Conservation (phyloP, 75 land plant genomes). For the Gnetum montanum region DNA sequence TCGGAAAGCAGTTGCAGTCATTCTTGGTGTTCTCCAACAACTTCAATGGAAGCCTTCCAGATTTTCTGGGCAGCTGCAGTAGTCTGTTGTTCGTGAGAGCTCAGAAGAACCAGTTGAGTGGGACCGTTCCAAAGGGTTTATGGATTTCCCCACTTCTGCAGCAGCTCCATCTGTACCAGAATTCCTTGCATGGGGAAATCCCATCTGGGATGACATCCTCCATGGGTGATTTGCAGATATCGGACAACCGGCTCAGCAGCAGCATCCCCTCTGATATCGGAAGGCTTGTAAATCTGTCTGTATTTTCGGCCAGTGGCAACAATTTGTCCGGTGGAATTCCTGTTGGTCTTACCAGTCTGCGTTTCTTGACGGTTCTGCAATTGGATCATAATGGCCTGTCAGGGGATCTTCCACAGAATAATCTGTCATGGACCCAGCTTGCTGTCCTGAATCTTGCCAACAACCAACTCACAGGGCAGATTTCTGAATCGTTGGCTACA, state of each 20-base stretch:
- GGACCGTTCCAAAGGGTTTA: conserved; percentile 20
- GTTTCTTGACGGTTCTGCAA: conserved; percentile 8
- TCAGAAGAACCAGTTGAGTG: conserved; percentile 19
- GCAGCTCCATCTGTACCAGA: conserved; percentile 17
- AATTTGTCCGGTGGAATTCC: conserved; percentile 34
- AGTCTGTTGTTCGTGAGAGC: conserved; percentile 12
- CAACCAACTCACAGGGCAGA: conserved; percentile 35
- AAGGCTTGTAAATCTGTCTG: conserved; percentile 8
- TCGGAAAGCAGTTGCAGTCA: conserved; percentile 2
- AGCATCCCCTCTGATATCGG: conserved; percentile 12
- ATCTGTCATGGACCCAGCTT: conserved; percentile 8
- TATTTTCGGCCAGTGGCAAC: conserved; percentile 25
- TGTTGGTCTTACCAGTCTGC: conserved; percentile 13
- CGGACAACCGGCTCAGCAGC: conserved; percentile 29
- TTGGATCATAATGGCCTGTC: conserved; percentile 35
- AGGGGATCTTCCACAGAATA: conserved; percentile 17
- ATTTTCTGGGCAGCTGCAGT: conserved; percentile 16
- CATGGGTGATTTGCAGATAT: conserved; percentile 23
- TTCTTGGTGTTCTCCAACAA: conserved; percentile 34
- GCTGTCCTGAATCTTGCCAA: conserved; percentile 17
- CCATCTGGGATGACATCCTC: conserved; percentile 15
- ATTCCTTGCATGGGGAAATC: conserved; percentile 44
- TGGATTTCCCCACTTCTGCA: conserved; percentile 23
- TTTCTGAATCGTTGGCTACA: conserved; percentile 29
- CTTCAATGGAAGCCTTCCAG: conserved; percentile 29